A percentile compares a stretch with the other conserved stretches of the same genome.
Evolutionary conservation across 306 rosid species (phyloP).

Genomic region (Fagus sylvatica): DNA sequence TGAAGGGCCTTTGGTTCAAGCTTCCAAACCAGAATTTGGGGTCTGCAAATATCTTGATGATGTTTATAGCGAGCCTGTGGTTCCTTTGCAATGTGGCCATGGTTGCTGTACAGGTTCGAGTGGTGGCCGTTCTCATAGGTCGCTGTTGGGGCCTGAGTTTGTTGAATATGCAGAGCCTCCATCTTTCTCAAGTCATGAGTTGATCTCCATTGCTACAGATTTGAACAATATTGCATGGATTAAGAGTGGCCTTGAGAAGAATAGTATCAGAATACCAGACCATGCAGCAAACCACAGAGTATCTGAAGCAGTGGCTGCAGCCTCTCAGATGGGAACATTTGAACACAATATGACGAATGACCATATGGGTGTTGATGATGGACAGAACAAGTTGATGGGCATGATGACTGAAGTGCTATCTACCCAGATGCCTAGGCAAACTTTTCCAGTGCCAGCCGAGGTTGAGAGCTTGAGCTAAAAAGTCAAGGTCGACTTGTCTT

Average conservation of each 20-base stretch:
- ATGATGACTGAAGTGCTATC: conserved; percentile 50
- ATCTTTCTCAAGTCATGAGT: conserved; percentile 55
- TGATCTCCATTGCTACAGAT: conserved; percentile 63
- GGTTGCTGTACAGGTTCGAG: conserved; percentile 49
- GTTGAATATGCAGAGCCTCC: conserved; percentile 58
- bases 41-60: conserved; percentile 45
- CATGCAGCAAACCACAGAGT: conserved; percentile 30
- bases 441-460: conserved; percentile 53
- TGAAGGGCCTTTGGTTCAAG: conserved; percentile 50
- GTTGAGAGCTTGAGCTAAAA: conserved; percentile 50
- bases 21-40: conserved; percentile 36
- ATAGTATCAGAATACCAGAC: conserved; percentile 26
- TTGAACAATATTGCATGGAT: conserved; percentile 75
- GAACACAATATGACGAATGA: conserved; percentile 29
- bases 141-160: conserved; percentile 75
- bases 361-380: conserved; percentile 40
- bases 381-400: conserved; percentile 46
- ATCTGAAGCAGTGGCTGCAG: conserved; percentile 28
- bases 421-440: conserved; percentile 49
- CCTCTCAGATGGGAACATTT: conserved; percentile 25
- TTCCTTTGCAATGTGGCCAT: conserved; percentile 61
- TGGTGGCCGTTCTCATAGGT: conserved; percentile 28
- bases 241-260: conserved; percentile 65
- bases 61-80: conserved; percentile 42
- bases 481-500: conserved; percentile 14